Evolutionary conservation across 2,329 filamentous ascomycete genomes (phyloP).

Genomic region (Cryphonectria japonica): DNA sequence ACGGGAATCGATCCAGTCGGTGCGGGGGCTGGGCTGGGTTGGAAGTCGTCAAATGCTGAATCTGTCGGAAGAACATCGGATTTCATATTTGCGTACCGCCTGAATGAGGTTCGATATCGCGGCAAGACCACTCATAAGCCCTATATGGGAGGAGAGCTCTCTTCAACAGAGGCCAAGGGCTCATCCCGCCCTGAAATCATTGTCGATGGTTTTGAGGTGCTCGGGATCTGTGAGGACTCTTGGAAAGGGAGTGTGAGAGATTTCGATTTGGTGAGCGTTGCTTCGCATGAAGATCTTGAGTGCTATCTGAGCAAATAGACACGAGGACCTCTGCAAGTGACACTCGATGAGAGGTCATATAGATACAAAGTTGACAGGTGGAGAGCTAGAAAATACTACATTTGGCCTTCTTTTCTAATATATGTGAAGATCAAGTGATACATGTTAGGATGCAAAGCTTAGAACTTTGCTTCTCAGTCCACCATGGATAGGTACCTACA

Average conservation of each 20-base stretch:
- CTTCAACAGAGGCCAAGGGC: neutral
- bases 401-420: no score
- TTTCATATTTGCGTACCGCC: neutral
- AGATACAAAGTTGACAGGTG: no score
- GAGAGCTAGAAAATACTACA: no score
- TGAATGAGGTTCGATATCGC: constrained; percentile 1
- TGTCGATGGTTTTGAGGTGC: neutral
- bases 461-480: no score
- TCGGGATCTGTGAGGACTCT: neutral
- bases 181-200: neutral
- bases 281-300: constrained; percentile 3
- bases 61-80: neutral
- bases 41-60: neutral
- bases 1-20: neutral
- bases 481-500: no score
- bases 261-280: neutral
- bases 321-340: neutral
- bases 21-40: neutral
- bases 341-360: neutral
- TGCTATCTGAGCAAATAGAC: neutral
- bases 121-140: neutral
- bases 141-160: neutral
- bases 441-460: no score
- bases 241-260: neutral
- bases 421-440: no score